These are phyloP conservation scores for Auriscalpium microsporum DNA, from an alignment of 768 basidiomycete genomes.

Conservation along the genomic window DNA sequence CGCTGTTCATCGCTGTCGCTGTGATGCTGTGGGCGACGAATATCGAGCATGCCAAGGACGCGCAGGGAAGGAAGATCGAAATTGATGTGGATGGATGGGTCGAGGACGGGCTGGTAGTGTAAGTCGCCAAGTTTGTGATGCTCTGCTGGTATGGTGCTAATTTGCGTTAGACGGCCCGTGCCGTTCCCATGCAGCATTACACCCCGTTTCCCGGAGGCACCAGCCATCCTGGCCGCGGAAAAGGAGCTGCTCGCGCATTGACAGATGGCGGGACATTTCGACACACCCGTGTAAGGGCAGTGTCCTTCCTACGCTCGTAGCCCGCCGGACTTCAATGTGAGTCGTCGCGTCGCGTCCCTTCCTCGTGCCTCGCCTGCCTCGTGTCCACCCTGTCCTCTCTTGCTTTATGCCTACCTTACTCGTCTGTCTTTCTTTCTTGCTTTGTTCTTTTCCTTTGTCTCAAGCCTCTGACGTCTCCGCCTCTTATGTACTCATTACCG, in stretches of 20 bases:
- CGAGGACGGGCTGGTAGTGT: slow-evolving; percentile 9
- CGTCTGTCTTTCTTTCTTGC: too few relatives aligned
- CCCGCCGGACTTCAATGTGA: too few relatives aligned
- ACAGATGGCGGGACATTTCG: too few relatives aligned
- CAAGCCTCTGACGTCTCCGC: too few relatives aligned
- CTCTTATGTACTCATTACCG: too few relatives aligned
- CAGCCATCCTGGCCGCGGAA: neutral
- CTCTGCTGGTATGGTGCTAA: neutral
- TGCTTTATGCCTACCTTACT: too few relatives aligned
- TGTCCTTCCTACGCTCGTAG: too few relatives aligned
- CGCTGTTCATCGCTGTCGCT: slow-evolving; percentile 8
- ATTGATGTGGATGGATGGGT: slow-evolving; percentile 8
- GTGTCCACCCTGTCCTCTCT: too few relatives aligned
- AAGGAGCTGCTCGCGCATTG: neutral
- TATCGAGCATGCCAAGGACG: slow-evolving; percentile 1
- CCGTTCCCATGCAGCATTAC: neutral
- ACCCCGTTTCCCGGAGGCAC: neutral
- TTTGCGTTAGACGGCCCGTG: neutral
- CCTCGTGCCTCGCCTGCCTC: too few relatives aligned
- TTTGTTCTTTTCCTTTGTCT: too few relatives aligned
- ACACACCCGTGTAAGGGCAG: too few relatives aligned
- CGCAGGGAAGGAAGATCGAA: neutral
- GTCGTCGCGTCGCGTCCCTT: too few relatives aligned
- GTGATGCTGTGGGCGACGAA: slow-evolving; percentile 2
- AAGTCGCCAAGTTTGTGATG: neutral